Percentiles rank a stretch among this genome's conserved stretches.
Evolutionary conservation across 306 rosid species (phyloP).

Genomic region (Vigna radiata): DNA sequence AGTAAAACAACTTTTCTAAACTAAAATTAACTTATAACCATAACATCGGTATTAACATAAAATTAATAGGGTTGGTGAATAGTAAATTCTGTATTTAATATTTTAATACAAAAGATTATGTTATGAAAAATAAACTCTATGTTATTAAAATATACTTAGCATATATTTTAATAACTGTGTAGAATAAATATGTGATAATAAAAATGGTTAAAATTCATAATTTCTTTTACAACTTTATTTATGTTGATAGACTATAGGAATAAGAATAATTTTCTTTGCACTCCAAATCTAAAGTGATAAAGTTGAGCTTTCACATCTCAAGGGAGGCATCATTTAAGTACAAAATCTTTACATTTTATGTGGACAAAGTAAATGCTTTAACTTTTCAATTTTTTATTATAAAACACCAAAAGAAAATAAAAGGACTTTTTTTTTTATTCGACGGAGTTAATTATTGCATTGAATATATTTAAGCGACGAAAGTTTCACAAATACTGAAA

Average conservation of each 20-base stretch:
- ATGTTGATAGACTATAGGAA: neutral
- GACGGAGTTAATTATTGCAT: neutral
- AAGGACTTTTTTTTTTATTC: neutral
- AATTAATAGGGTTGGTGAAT: neutral
- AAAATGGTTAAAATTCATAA: neutral
- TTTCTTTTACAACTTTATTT: neutral
- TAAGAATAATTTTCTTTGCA: conserved; percentile 6
- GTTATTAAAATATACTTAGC: too few relatives aligned
- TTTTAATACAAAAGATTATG: neutral
- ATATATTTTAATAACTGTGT: neutral
- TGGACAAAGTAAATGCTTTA: neutral
- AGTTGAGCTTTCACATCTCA: conserved; percentile 5
- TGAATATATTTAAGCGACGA: neutral
- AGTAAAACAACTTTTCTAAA: neutral
- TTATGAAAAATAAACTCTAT: neutral
- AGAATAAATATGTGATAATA: neutral
- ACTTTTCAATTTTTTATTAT: neutral
- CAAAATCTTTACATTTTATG: neutral
- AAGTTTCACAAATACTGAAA: too few relatives aligned
- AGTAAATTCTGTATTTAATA: neutral
- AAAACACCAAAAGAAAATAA: too few relatives aligned
- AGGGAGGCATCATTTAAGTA: conserved; percentile 8
- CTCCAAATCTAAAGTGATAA: conserved; percentile 3
- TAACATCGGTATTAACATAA: neutral
- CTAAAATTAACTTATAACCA: neutral